Evolutionary conservation across 495 filamentous ascomycete genomes (phyloP), one percentile per base, ranked within the genome.

Genomic region (Trichoderma gamsii): DNA sequence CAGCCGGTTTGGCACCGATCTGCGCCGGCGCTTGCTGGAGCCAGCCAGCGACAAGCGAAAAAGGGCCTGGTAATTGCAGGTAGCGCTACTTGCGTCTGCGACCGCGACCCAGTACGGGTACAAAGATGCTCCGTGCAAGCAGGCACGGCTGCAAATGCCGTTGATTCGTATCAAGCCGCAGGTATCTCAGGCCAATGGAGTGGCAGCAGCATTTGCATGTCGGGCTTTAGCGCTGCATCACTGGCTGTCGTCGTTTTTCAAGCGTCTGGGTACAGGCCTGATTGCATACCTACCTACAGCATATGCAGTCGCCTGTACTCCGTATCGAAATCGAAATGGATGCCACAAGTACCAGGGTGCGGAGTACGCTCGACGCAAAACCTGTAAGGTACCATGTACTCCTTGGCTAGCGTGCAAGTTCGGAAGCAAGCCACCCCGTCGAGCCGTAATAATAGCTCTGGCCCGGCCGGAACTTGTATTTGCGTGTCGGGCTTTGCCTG

Each of bases 11-110:
- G 56, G 56, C 56, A 61, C 56, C 56, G 56, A 61, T 61, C 56
- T 61, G 56, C 56, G 56, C 56, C 56, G 56, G 56, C 56, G 56
- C 56, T 61, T 61, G 56, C n/a, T 61, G 56, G 15, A 61, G 56
- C 56, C 23, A 61, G 56, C 56, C 56, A 61, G 15, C 56, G 25
- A 61, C 56, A 61, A 32, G 56, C 56, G 56, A 61, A 32, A 27
- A 61, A 32, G 9, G 25, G 56, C 49, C 49, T 21, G 23, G 23
- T 4, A 15, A 61, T 61, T 32, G 56, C 56, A 29, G 56, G 56
- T 61, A 61, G 16, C 51, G 18, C n/a, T 56, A 56, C 51, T n/a
- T 56, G 8, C 16, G 18, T 23, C 18, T 25, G 5, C n/a, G 18
- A 29, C 29, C 29, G 29, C 29, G 44, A 15, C n/a, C 21, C 21